Conservation (phyloP, 768 basidiomycete genomes). For the Leccinum imitatum region DNA sequence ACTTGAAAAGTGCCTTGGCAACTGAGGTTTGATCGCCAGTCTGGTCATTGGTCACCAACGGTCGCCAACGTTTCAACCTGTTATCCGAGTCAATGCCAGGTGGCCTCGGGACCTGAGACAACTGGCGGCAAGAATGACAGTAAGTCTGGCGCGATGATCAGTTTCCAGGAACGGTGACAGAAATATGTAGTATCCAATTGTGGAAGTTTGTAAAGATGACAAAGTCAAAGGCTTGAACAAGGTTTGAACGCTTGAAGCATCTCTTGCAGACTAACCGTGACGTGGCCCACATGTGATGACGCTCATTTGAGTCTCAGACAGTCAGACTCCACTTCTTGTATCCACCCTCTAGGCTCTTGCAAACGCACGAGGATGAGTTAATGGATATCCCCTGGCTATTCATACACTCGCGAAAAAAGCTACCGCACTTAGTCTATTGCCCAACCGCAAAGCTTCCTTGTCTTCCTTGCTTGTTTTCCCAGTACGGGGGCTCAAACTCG, state of each 20-base stretch:
- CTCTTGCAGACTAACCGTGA: too few relatives aligned
- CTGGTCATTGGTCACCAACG: too few relatives aligned
- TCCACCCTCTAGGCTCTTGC: too few relatives aligned
- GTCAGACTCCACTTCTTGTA: too few relatives aligned
- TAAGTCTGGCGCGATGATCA: too few relatives aligned
- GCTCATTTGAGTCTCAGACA: too few relatives aligned
- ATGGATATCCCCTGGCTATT: too few relatives aligned
- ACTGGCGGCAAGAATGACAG: background rate
- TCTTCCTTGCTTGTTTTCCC: background rate
- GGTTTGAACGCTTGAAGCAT: background rate
- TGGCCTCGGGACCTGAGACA: background rate
- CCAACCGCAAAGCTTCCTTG: background rate
- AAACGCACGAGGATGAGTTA: background rate
- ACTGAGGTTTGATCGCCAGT: background rate
- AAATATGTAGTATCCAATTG: too few relatives aligned
- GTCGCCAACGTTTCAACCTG: background rate
- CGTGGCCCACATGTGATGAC: too few relatives aligned
- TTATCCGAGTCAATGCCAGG: background rate
- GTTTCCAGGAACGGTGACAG: too few relatives aligned
- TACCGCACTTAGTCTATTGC: background rate
- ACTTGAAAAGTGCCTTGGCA: too few relatives aligned
- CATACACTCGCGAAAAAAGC: background rate
- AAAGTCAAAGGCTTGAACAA: background rate
- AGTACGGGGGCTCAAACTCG: background rate
- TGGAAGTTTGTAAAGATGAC: too few relatives aligned